phyloP scores from a whole-genome alignment of 1,284 basidiomycete genomes.

The Boletus smithii region DNA sequence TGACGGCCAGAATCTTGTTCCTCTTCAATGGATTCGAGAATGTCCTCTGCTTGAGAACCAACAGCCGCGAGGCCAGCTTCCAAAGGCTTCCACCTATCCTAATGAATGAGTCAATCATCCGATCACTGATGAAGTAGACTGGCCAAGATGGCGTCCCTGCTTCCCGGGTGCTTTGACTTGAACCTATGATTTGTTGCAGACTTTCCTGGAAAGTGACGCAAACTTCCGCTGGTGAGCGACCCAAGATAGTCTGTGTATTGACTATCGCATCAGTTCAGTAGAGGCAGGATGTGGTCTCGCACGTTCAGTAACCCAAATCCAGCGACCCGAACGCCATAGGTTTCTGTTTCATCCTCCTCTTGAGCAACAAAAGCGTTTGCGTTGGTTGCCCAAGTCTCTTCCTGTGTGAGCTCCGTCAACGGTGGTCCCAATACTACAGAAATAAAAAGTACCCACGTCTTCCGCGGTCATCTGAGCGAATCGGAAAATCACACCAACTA shows the following conservation, averaged over 20 bases:
- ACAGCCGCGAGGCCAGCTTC: slow-evolving; percentile 83
- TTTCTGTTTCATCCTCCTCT: slow-evolving; percentile 87
- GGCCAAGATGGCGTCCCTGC: slow-evolving; percentile 55
- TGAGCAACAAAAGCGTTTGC: slow-evolving; percentile 92
- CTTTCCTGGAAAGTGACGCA: slow-evolving; percentile 55
- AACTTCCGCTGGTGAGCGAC: slow-evolving; percentile 59
- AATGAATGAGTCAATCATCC: slow-evolving; percentile 4
- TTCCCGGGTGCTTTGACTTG: slow-evolving; percentile 54
- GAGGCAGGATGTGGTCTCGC: slow-evolving; percentile 25
- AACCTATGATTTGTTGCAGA: slow-evolving; percentile 53
- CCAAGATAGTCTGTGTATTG: slow-evolving; percentile 61
- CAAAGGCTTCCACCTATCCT: slow-evolving; percentile 79
- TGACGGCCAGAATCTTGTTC: slow-evolving; percentile 60
- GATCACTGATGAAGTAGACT: slow-evolving; percentile 5
- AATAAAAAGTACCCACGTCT: slow-evolving; percentile 56
- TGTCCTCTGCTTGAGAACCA: slow-evolving; percentile 78
- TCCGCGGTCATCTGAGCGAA: slow-evolving; percentile 88
- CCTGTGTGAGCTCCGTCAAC: slow-evolving; percentile 44
- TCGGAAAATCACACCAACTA: slow-evolving; percentile 62
- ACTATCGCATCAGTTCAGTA: slow-evolving; percentile 11
- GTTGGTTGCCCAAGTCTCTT: slow-evolving; percentile 87
- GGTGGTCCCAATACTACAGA: not conserved
- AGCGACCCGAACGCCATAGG: slow-evolving; percentile 80
- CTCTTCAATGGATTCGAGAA: slow-evolving; percentile 76
- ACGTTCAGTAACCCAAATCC: slow-evolving; percentile 84